Evolutionary conservation across 306 rosid species (phyloP), one percentile per base, ranked within the genome.

Genomic region (Sphenostylis stenocarpa): DNA sequence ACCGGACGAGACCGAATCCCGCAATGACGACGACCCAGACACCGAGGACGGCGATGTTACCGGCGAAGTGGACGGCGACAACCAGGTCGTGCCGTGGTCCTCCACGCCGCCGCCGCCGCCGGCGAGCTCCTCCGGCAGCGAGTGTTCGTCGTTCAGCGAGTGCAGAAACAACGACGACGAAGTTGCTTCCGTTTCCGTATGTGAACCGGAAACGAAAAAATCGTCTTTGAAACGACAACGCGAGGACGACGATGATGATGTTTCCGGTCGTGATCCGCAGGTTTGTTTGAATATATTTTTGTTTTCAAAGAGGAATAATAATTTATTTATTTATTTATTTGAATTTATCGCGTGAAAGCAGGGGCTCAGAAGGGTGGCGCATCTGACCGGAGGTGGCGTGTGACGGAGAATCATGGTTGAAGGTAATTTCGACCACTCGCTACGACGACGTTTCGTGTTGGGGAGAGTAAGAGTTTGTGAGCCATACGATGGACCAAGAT

Each of bases 71-170:
- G 79, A 45, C 23, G 80, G 63, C 2, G 90, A 86, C 33, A 81
- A 76, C 31, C 92, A 90, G 68, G 77, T 86, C 26, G 84, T 86
- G 33, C 88, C 90, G 48, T 82, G 72, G 84, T 73, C 84, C 24
- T 23, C 81, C 24, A 53, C 85, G 39, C 43, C 58, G 6, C 62
- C 81, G 2, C 87, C 89, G 12, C 89, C 89, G 12, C 89, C 90
- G 1, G 64, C 83, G 52, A 84, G 88, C 66, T 84, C 89, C 16
- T 82, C 94, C 10, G 79, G 86, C 68, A 82, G 88, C 70, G 94
- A 85, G 20, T 39, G 36, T 3, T 43, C 53, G 11, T 73, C 81
- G 10, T 29, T 34, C 20, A 69, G 61, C 69, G 44, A 38, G 52
- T 72, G 68, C 45, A 68, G 7, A 69, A 67, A 70, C 45, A 20